A percentile compares a stretch with the other conserved stretches of the same genome.
These are phyloP conservation scores for Diaporthe batatas DNA, from an alignment of 2,329 filamentous ascomycete species.

Conservation along the genomic window DNA sequence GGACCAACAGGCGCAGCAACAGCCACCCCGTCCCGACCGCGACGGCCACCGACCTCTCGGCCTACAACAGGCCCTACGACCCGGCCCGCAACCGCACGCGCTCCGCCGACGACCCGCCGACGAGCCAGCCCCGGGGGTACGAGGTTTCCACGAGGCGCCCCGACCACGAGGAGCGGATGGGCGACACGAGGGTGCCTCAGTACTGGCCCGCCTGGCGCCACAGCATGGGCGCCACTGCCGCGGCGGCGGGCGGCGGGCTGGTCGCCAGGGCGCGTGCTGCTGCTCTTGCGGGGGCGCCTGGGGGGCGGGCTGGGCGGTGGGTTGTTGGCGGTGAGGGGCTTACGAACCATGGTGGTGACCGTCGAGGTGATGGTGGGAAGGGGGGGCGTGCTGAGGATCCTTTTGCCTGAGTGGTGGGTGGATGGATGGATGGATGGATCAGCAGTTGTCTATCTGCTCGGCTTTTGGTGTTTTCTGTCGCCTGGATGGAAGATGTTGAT, in stretches of 20 bases:
- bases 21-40: background rate
- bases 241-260: background rate
- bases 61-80: background rate
- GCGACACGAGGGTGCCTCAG: no score
- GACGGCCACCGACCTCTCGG: background rate
- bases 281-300: no score
- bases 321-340: slow-evolving; percentile 1
- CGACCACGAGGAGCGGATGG: no score
- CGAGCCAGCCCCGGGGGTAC: no score
- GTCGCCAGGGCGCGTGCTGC: no score
- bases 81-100: background rate
- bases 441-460: no score
- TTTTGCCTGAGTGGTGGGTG: no score
- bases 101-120: slow-evolving; percentile 1
- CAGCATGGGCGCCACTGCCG: background rate
- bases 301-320: background rate
- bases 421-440: no score
- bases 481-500: no score
- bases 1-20: background rate
- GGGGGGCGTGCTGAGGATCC: background rate
- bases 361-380: background rate
- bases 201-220: background rate
- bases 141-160: no score
- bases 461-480: no score
- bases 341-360: background rate